Evolutionary conservation across 139 green algal species (phyloP), one percentile per base, ranked within the genome.

Genomic region (Haematococcus sp.): DNA sequence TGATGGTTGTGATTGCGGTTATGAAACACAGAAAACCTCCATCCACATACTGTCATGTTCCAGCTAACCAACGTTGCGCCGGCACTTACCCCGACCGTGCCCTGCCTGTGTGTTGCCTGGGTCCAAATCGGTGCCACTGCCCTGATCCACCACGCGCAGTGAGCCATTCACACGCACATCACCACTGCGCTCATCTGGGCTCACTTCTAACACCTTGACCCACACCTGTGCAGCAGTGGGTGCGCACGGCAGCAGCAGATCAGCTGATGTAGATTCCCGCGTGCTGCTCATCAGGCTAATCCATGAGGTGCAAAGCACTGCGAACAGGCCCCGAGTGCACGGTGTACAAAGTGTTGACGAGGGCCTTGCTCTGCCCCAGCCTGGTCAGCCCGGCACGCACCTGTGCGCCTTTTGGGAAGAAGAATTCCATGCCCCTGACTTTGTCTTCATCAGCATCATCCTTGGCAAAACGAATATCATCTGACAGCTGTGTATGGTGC

Each of bases 401-500:
- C 65, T 76, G 51, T 56, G 59, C 54, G 0, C 80, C 75, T 40
- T 71, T 73, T 9, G 80, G 80, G 11, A 86, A 78, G 58, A 80
- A 80, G 60, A 85, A 86, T 66, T 92, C 84, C 76, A 90, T 63
- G 2, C 73, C 80, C 54, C 85, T 86, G 30, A 87, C 74, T 35
- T 86, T 86, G 58, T 79, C 64, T 2, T 90, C 84, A 51, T 88
- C 80, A n/a, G 79, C 76, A 54, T 92, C 87, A 34, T 71, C 69
- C 1, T 44, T 63, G 25, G 67, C 11, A 31, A 49, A 31, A 5
- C 46, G 40, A 5, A 40, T 71, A 20, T 35, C n/a, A 34, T 58
- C 43, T 34, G 64, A 35, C 15, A 67, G 81, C 81, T 88, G 81
- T 16, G 74, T 70, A 73, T 86, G 72, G 76, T 90, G 82, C 61